phyloP scores from a whole-genome alignment of 345 rosid species.

The Salix brachista region DNA sequence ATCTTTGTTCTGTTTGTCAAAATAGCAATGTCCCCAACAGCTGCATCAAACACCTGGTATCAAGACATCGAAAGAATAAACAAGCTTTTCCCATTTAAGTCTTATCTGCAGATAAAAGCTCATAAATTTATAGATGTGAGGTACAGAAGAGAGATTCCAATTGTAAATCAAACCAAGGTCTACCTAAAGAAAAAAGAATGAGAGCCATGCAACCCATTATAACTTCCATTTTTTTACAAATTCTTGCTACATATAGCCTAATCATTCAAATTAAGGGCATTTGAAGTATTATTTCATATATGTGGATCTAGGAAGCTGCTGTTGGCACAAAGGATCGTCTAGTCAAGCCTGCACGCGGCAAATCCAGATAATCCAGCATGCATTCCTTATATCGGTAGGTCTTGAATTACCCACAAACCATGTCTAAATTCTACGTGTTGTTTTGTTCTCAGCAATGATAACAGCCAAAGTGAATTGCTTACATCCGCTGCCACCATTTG shows the following conservation, averaged over 20 bases:
- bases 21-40: conserved; percentile 74
- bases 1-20: conserved; percentile 70
- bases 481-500: conserved; percentile 54
- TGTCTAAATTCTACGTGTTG: not conserved
- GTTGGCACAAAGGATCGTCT: not conserved
- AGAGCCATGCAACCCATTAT: not conserved
- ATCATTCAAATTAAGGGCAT: not conserved
- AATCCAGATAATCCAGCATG: not conserved
- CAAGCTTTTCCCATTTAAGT: not conserved
- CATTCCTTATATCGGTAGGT: not conserved
- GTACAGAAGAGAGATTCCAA: not conserved
- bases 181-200: not conserved
- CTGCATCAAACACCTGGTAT: conserved; percentile 70
- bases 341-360: not conserved
- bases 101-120: conserved; percentile 3
- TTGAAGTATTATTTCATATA: not conserved
- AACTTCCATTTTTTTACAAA: not conserved
- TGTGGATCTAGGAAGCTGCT: not conserved
- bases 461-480: conserved; percentile 31
- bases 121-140: not conserved
- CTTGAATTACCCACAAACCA: not conserved
- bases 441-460: not conserved
- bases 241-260: not conserved
- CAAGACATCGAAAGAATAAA: conserved; percentile 7
- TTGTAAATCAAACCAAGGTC: not conserved